These are phyloP conservation scores for Candida yuanshanica DNA, from an alignment of 805 yeast genomes.

Conservation along the genomic window DNA sequence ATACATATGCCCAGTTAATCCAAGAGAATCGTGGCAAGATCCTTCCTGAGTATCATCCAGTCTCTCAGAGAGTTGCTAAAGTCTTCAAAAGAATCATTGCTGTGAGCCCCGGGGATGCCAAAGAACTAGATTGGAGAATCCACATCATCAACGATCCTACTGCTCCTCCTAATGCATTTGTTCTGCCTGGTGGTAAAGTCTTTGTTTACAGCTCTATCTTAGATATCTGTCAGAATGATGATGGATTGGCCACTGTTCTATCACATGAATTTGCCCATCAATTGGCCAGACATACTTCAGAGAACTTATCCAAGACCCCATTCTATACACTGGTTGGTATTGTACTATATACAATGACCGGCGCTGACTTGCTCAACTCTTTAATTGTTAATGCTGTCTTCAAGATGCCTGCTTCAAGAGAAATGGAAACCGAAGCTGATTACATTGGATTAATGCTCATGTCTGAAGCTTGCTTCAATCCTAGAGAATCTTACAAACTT, in stretches of 20 bases:
- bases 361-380: constrained; percentile 47
- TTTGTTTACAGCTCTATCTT: constrained; percentile 79
- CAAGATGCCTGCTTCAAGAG: constrained; percentile 81
- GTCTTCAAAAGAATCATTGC: constrained; percentile 62
- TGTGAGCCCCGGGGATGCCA: constrained; percentile 40
- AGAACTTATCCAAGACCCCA: constrained; percentile 74
- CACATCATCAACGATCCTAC: constrained; percentile 68
- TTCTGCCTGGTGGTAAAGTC: constrained; percentile 92
- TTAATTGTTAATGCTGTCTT: constrained; percentile 50
- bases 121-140: constrained; percentile 59
- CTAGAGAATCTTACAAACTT: constrained; percentile 63
- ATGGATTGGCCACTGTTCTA: constrained; percentile 92
- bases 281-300: constrained; percentile 86
- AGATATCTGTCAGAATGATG: constrained; percentile 73
- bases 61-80: constrained; percentile 45
- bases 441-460: constrained; percentile 87
- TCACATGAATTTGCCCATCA: constrained; percentile 94
- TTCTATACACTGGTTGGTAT: constrained; percentile 51
- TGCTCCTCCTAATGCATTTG: constrained; percentile 94
- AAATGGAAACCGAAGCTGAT: constrained; percentile 96
- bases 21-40: constrained; percentile 45
- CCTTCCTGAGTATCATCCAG: constrained; percentile 60
- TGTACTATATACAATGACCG: constrained; percentile 53
- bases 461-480: constrained; percentile 85
- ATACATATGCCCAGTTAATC: constrained; percentile 57